Conservation (phyloP, 805 yeast species). For the Priceomyces castillae region DNA sequence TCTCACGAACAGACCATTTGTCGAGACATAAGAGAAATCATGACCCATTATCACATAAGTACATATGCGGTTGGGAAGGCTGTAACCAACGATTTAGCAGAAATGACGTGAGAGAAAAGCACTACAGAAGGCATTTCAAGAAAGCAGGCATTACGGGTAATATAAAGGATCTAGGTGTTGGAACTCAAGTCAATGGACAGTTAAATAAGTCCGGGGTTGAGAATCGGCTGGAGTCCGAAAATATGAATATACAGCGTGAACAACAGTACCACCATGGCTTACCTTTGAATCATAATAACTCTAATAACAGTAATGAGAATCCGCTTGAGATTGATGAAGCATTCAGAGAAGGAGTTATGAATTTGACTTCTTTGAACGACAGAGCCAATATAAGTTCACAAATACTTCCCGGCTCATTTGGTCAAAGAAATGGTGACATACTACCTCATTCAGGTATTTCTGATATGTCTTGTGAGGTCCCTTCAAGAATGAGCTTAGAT, state of each 20-base stretch:
- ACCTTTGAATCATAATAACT: neutral
- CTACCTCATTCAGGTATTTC: neutral
- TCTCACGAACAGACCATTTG: conserved; percentile 60
- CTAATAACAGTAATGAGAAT: neutral
- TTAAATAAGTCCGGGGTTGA: neutral
- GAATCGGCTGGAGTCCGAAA: neutral
- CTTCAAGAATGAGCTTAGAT: neutral
- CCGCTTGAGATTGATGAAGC: neutral
- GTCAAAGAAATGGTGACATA: neutral
- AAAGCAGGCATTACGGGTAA: conserved; percentile 3
- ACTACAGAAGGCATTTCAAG: conserved; percentile 15
- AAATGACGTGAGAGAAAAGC: conserved; percentile 23
- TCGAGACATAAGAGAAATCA: conserved; percentile 62
- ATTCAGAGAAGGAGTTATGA: neutral
- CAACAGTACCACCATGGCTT: neutral
- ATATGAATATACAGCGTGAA: neutral
- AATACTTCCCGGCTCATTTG: neutral
- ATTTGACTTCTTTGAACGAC: neutral
- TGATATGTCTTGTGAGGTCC: neutral
- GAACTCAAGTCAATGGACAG: neutral
- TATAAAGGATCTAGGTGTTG: neutral
- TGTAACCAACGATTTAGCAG: conserved; percentile 18
- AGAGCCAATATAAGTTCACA: neutral
- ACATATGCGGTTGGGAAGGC: conserved; percentile 16
- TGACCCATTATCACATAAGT: conserved; percentile 10